Evolutionary conservation across 169 alveolate genomes (phyloP), one percentile per base, ranked within the genome.

Genomic region (Theileria orientalis): DNA sequence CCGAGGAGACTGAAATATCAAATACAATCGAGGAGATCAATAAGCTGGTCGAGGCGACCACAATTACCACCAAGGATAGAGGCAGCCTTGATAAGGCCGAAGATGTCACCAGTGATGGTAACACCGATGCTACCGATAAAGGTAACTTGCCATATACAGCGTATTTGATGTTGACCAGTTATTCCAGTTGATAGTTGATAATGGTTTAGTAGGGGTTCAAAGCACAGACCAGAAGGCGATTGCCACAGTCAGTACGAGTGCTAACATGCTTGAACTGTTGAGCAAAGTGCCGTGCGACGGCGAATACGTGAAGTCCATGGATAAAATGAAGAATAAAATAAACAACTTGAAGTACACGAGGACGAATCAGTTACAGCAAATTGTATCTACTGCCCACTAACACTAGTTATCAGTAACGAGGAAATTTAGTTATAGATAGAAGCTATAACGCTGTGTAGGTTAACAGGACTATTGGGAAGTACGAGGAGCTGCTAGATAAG

Each of bases 331-430:
- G 64, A 41, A 40, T 44, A 29, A 47, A 27, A 14, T 76, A 51
- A 64, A 59, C 23, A 47, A 0, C 23, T 0, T 62, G 51, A 44
- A 49, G 42, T 59, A 21, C 49, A 71, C 69, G 56, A 76, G 70
- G 62, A 76, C 41, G 25, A 76, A 76, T 42, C 69, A 76, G 59
- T 42, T 76, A 21, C 86, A 76, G 68, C 33, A 37, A 56, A 68
- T 47, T 61, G 86, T 76, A 44, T n/a, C 44, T 62, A 16, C 14
- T 3, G 16, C 16, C 7, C 23, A 14, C 19, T 62, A n/a, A 19
- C 57, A 25, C 1, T 14, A 29, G 37, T 56, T 16, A 27, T 56
- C 37, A n/a, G n/a, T n/a, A n/a, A n/a, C n/a, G n/a, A n/a, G n/a
- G n/a, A n/a, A n/a, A n/a, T n/a, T n/a, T n/a, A n/a, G n/a, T n/a